A percentile compares a stretch with the other conserved stretches of the same genome.
phyloP scores from a whole-genome alignment of 192 early-diverging fungal genomes.

The Mortierella hygrophila region DNA sequence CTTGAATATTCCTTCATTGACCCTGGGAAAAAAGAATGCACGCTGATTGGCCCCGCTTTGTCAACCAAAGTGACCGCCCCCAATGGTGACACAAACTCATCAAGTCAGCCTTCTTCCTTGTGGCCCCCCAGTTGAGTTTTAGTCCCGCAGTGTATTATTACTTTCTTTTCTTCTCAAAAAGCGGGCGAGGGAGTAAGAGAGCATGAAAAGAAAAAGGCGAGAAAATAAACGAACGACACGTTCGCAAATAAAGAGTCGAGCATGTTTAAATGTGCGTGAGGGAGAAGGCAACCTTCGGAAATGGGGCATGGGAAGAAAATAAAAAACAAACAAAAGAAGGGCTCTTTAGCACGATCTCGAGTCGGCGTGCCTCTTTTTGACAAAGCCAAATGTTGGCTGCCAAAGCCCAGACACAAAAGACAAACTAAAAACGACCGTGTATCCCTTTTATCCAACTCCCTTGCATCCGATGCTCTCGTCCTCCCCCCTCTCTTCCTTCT shows the following conservation, averaged over 20 bases:
- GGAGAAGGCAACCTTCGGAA: neutral
- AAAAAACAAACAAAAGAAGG: neutral
- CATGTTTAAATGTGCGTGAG: neutral
- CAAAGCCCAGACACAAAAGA: neutral
- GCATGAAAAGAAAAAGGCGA: neutral
- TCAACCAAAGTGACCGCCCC: neutral
- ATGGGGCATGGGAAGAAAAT: neutral
- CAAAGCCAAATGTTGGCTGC: neutral
- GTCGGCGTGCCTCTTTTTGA: neutral
- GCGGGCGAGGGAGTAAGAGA: neutral
- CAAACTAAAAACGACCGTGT: neutral
- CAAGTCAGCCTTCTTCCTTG: neutral
- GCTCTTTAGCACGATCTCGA: neutral
- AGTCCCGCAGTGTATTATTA: neutral
- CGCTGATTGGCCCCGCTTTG: slow-evolving; percentile 14
- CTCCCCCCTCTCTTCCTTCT: neutral
- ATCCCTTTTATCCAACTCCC: neutral
- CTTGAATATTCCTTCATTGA: neutral
- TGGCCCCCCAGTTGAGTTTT: neutral
- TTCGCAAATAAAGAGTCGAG: neutral
- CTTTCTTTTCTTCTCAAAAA: neutral
- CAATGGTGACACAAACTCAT: slow-evolving; percentile 6
- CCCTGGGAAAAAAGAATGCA: slow-evolving; percentile 18
- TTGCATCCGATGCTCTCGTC: slow-evolving; percentile 2
- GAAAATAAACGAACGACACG: neutral